These are phyloP conservation scores for Aegilops sharonensis DNA, from an alignment of 176 grass and related monocot species.

Conservation along the genomic window DNA sequence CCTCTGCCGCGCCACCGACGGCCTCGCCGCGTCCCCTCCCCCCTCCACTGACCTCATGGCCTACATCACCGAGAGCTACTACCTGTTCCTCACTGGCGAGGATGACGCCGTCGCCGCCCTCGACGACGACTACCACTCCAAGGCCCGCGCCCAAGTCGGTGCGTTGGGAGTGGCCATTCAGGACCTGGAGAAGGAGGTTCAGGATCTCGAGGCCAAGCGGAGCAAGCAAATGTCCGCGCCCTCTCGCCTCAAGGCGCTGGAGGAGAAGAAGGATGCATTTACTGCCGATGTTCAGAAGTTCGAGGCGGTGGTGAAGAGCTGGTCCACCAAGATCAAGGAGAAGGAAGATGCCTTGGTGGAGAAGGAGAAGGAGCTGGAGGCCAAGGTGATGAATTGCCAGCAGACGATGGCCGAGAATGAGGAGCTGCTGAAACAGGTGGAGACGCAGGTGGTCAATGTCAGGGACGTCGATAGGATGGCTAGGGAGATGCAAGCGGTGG, in stretches of 20 bases:
- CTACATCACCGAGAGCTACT: slow-evolving; percentile 60
- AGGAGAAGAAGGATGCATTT: slow-evolving; percentile 44
- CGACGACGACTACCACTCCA: slow-evolving; percentile 58
- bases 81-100: slow-evolving; percentile 44
- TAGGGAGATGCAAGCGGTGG: slow-evolving; percentile 62
- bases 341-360: slow-evolving; percentile 42
- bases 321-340: slow-evolving; percentile 47
- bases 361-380: slow-evolving; percentile 58
- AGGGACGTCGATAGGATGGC: slow-evolving; percentile 68
- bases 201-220: slow-evolving; percentile 41
- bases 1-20: slow-evolving; percentile 25
- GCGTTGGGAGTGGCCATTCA: background rate
- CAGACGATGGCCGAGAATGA: slow-evolving; percentile 44
- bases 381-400: slow-evolving; percentile 45
- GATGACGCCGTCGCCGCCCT: slow-evolving; percentile 49
- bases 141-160: slow-evolving; percentile 34
- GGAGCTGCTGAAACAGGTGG: slow-evolving; percentile 55
- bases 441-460: slow-evolving; percentile 54
- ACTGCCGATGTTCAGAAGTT: slow-evolving; percentile 71
- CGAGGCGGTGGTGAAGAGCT: slow-evolving; percentile 60
- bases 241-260: slow-evolving; percentile 36
- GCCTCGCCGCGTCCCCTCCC: background rate
- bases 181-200: slow-evolving; percentile 55
- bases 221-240: slow-evolving; percentile 39
- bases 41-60: slow-evolving; percentile 32